phyloP scores from a whole-genome alignment of 208 protist species.

The Trypanosoma mega region DNA sequence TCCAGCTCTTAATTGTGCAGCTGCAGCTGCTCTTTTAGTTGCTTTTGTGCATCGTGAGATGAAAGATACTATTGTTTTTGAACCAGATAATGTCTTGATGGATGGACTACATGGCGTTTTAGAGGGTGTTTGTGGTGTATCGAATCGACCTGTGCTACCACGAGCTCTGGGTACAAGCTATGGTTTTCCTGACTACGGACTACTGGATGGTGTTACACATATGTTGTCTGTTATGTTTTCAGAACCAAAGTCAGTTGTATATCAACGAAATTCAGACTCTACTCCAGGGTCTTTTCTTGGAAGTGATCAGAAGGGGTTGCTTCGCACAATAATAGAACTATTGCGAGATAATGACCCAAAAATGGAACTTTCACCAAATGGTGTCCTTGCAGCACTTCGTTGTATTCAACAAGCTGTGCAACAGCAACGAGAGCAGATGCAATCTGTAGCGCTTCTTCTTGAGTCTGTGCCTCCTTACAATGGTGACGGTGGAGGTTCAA shows the following conservation, averaged over 20 bases:
- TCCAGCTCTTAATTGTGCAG: slow-evolving; percentile 57
- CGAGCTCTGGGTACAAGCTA: slow-evolving; percentile 84
- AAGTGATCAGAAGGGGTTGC: slow-evolving; percentile 48
- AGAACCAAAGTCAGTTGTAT: slow-evolving; percentile 65
- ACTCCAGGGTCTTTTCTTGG: slow-evolving; percentile 38
- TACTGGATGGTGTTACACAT: slow-evolving; percentile 87
- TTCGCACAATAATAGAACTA: slow-evolving; percentile 52
- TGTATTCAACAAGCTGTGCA: slow-evolving; percentile 67
- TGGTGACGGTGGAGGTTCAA: slow-evolving; percentile 29
- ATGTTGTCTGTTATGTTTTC: slow-evolving; percentile 87
- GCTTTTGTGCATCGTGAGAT: slow-evolving; percentile 83
- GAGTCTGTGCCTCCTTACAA: slow-evolving; percentile 43
- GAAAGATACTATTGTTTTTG: slow-evolving; percentile 76
- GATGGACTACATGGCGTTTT: slow-evolving; percentile 50
- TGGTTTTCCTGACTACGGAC: slow-evolving; percentile 85
- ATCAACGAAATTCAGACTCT: slow-evolving; percentile 29
- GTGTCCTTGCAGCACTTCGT: slow-evolving; percentile 72
- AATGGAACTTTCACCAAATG: slow-evolving; percentile 78
- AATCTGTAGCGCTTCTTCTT: slow-evolving; percentile 59
- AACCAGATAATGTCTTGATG: slow-evolving; percentile 43
- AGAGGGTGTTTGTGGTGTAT: slow-evolving; percentile 29
- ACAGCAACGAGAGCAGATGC: slow-evolving; percentile 52
- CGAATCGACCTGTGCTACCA: slow-evolving; percentile 37
- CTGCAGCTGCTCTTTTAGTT: slow-evolving; percentile 69
- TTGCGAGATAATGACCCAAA: slow-evolving; percentile 71